Evolutionary conservation across 768 basidiomycete species (phyloP), one percentile per base, ranked within the genome.

Genomic region (Boletus rufocinnamomeus): DNA sequence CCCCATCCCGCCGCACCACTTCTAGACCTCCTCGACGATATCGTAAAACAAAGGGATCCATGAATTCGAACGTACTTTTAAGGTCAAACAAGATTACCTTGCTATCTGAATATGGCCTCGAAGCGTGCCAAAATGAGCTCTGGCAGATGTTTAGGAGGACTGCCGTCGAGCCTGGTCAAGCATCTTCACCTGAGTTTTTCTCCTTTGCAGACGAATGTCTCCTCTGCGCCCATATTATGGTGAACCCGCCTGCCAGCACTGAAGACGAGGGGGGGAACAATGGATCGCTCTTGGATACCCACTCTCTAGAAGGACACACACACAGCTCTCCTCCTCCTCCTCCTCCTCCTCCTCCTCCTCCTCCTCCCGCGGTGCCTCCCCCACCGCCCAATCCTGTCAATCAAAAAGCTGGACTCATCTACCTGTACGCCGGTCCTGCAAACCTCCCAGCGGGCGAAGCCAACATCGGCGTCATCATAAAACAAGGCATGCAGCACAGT

Each of bases 381-480:
- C 17, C 16, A 0, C 28, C 19, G 1, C 3, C 32, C 3, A 3
- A 28, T 41, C 23, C 23, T 3, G 13, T 17, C 6, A 7, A 28
- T 11, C 27, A 2, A 11, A 56, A 16, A 2, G 37, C 56, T 6
- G 73, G 73, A 2, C 57, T 74, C 54, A 52, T 74, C 46, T 74
- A 76, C 56, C 52, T 76, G 9, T 52, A 65, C 11, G 47, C 62
- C 0, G 54, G 64, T 19, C 63, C 65, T 19, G 59, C 65, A 34
- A 68, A 64, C 48, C 1, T 45, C 32, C 53, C 52, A 27, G 63
- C 66, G 2, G 70, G 72, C n/a, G 84, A 88, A 66, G 76, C 82
- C 23, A 82, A 77, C 61, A 72, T 89, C 34, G 87, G 87, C 13
- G 70, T 90, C 61, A 74, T 83, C 53, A 60, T 88, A 30, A 60